These are phyloP conservation scores for Monosporascus sp. DNA, from an alignment of 2,329 filamentous ascomycete genomes.

Conservation along the genomic window DNA sequence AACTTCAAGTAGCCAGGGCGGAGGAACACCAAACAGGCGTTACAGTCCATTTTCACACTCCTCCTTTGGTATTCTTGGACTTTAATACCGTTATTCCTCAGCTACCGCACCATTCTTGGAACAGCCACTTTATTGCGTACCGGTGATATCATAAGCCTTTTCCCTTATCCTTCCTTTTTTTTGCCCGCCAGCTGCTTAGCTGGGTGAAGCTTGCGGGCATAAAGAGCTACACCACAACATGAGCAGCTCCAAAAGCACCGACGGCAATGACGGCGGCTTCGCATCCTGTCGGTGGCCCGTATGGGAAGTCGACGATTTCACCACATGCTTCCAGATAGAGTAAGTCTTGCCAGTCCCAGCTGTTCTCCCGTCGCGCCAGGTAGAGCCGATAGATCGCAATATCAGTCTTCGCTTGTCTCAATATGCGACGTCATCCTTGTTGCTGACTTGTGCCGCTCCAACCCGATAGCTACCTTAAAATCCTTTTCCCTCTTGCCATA, in stretches of 20 bases:
- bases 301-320: slow-evolving; percentile 61
- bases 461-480: slow-evolving; percentile 64
- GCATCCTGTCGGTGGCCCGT: slow-evolving; percentile 52
- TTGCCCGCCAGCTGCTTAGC: background rate
- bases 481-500: slow-evolving; percentile 69
- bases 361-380: background rate
- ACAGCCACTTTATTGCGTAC: too few relatives aligned
- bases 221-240: background rate
- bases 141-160: too few relatives aligned
- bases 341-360: slow-evolving; percentile 35
- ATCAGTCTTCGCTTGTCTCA: slow-evolving; percentile 2
- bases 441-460: slow-evolving; percentile 4
- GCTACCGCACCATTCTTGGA: too few relatives aligned
- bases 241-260: background rate
- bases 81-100: too few relatives aligned
- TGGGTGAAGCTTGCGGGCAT: background rate
- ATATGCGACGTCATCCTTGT: too few relatives aligned
- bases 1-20: too few relatives aligned
- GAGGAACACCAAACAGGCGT: too few relatives aligned
- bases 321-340: slow-evolving; percentile 60
- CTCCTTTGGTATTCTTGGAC: too few relatives aligned
- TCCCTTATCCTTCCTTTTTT: background rate
- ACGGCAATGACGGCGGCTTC: slow-evolving; percentile 31
- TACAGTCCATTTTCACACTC: too few relatives aligned
- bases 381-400: background rate